Conservation (phyloP, 148 eudicot species). For the Cornus controversa region DNA sequence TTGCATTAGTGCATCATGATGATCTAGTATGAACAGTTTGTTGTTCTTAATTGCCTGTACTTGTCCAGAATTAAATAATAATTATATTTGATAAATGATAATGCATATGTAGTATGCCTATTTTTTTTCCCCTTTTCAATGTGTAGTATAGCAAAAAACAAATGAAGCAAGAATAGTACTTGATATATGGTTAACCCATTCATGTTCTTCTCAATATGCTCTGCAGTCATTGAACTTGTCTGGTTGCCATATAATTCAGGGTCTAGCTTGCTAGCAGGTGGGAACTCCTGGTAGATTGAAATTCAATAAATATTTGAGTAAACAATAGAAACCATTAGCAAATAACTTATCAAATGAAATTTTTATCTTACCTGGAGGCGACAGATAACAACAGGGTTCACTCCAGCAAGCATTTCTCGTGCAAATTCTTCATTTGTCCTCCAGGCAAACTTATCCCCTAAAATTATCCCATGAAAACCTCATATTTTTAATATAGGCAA, state of each 20-base stretch:
- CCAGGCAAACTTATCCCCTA: too few relatives aligned
- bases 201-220: conserved; percentile 64
- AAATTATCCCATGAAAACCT: too few relatives aligned
- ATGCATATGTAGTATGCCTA: neutral
- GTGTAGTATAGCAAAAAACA: too few relatives aligned
- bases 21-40: too few relatives aligned
- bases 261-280: conserved; percentile 77
- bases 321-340: too few relatives aligned
- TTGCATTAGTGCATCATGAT: too few relatives aligned
- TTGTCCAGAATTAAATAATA: neutral
- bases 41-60: too few relatives aligned
- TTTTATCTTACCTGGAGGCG: too few relatives aligned
- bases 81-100: neutral
- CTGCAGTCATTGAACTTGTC: conserved; percentile 63
- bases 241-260: conserved; percentile 61
- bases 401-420: too few relatives aligned
- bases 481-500: conserved; percentile 72
- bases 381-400: too few relatives aligned
- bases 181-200: conserved; percentile 55
- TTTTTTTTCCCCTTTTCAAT: neutral
- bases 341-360: too few relatives aligned
- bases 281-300: conserved; percentile 59
- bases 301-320: conserved; percentile 34
- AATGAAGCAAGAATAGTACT: conserved; percentile 33
- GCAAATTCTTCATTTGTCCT: too few relatives aligned